phyloP scores from a whole-genome alignment of 163 green algal species.

The Scenedesmus sp. region DNA sequence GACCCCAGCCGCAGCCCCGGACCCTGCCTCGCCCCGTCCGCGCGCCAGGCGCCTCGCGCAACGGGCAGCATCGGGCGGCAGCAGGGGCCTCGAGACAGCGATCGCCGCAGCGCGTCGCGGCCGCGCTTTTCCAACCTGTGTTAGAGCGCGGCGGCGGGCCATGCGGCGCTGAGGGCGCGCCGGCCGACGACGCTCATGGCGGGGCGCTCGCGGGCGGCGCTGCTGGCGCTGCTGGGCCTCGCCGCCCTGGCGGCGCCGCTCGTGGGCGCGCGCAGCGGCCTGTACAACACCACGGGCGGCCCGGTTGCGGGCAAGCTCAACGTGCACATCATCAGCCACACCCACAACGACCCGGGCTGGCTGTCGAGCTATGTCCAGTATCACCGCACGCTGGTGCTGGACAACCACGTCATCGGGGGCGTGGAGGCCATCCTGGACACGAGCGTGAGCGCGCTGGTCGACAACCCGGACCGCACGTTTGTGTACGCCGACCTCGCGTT shows the following conservation, averaged over 20 bases:
- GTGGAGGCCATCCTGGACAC: slow-evolving; percentile 86
- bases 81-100: no score
- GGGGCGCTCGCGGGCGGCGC: no score
- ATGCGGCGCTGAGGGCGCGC: no score
- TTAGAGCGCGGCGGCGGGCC: no score
- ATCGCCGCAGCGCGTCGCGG: no score
- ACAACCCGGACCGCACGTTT: slow-evolving; percentile 77
- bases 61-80: no score
- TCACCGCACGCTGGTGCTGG: slow-evolving; percentile 51
- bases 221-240: neutral
- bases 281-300: slow-evolving; percentile 9
- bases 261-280: neutral
- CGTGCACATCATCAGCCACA: slow-evolving; percentile 85
- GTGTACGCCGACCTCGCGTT: slow-evolving; percentile 87
- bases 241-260: no score
- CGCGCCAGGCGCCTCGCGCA: no score
- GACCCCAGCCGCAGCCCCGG: no score
- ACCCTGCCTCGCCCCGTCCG: no score
- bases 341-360: slow-evolving; percentile 91
- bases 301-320: slow-evolving; percentile 4
- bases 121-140: no score
- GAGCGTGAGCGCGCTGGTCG: slow-evolving; percentile 66
- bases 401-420: slow-evolving; percentile 13
- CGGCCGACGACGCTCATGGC: no score
- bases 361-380: slow-evolving; percentile 91